A percentile compares a stretch with the other conserved stretches of the same genome.
phyloP scores from a whole-genome alignment of 2,329 filamentous ascomycete genomes.

The Colletotrichum gigasporum region DNA sequence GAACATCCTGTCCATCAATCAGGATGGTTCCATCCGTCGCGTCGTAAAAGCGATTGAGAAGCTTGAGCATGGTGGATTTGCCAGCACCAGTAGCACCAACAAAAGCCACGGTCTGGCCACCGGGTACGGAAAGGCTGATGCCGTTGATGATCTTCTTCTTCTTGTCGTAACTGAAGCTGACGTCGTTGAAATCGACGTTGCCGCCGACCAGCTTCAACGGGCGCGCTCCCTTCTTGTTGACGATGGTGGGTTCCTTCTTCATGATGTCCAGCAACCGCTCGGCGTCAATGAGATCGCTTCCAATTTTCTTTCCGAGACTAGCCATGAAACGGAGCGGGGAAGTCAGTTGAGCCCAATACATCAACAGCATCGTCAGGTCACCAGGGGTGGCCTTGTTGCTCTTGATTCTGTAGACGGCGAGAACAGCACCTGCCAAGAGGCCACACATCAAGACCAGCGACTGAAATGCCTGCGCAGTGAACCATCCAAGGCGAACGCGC shows the following conservation, averaged over 20 bases:
- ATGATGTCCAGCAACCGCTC: slow-evolving; percentile 67
- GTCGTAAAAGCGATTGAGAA: slow-evolving; percentile 69
- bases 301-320: slow-evolving; percentile 63
- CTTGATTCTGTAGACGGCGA: slow-evolving; percentile 73
- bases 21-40: slow-evolving; percentile 60
- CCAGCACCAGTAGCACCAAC: slow-evolving; percentile 69
- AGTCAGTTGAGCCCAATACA: slow-evolving; percentile 79
- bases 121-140: slow-evolving; percentile 59
- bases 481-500: slow-evolving; percentile 28
- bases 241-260: slow-evolving; percentile 64
- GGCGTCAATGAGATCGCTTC: slow-evolving; percentile 65
- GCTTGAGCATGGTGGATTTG: slow-evolving; percentile 66
- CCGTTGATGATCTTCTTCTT: slow-evolving; percentile 66
- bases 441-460: slow-evolving; percentile 73
- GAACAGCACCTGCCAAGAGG: slow-evolving; percentile 69
- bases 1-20: slow-evolving; percentile 67
- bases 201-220: slow-evolving; percentile 62
- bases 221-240: slow-evolving; percentile 60
- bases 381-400: slow-evolving; percentile 69
- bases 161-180: slow-evolving; percentile 68
- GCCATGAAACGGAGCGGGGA: slow-evolving; percentile 77
- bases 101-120: slow-evolving; percentile 66
- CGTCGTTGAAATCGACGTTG: slow-evolving; percentile 62
- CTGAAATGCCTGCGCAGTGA: slow-evolving; percentile 29
- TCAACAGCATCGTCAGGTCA: slow-evolving; percentile 75